These are phyloP conservation scores for Penstemon davidsonii DNA, from an alignment of 257 asterid species.

Conservation along the genomic window DNA sequence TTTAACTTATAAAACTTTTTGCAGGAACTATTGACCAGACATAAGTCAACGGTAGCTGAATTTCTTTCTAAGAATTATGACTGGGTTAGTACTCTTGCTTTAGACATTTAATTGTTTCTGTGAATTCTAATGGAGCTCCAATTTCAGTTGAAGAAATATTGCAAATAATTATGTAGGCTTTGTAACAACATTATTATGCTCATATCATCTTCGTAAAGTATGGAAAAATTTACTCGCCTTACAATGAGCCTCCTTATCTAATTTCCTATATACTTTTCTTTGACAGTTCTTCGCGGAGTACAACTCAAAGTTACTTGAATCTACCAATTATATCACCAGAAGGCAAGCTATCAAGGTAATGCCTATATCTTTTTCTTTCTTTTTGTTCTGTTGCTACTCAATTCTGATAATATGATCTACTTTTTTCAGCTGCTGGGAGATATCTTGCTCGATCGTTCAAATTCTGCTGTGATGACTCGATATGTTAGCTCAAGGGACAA, in stretches of 20 bases:
- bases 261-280: slow-evolving; percentile 18
- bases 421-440: slow-evolving; percentile 75
- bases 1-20: slow-evolving; percentile 23
- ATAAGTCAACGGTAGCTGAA: slow-evolving; percentile 91
- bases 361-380: slow-evolving; percentile 8
- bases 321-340: slow-evolving; percentile 80
- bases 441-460: slow-evolving; percentile 86
- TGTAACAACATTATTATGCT: slow-evolving; percentile 4
- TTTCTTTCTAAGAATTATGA: slow-evolving; percentile 89
- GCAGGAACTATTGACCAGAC: slow-evolving; percentile 96
- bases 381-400: slow-evolving; percentile 12
- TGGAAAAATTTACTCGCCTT: slow-evolving; percentile 13
- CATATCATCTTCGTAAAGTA: slow-evolving; percentile 10
- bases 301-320: slow-evolving; percentile 82
- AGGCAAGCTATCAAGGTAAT: slow-evolving; percentile 89
- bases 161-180: background rate
- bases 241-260: slow-evolving; percentile 16
- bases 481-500: slow-evolving; percentile 83
- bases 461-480: slow-evolving; percentile 78
- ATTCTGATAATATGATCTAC: slow-evolving; percentile 25
- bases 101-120: slow-evolving; percentile 8
- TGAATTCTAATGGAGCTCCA: slow-evolving; percentile 7
- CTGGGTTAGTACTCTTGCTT: slow-evolving; percentile 60
- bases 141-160: slow-evolving; percentile 12
- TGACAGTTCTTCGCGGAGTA: slow-evolving; percentile 77